Conservation (phyloP, 1,139 yeast species). For the Pichia sp. region DNA sequence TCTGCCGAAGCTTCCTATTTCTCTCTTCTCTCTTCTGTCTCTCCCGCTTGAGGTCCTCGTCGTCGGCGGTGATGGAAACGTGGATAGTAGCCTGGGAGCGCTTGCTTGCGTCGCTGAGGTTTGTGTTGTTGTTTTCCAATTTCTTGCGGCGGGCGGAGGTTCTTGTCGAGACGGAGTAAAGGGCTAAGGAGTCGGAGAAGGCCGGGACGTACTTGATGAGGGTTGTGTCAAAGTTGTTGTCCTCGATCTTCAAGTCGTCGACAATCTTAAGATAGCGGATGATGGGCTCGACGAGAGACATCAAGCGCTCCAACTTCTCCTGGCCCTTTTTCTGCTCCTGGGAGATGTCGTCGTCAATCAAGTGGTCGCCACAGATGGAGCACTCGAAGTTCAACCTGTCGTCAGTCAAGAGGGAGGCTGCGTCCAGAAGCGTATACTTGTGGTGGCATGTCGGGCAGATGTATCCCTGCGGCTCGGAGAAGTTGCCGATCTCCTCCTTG, state of each 20-base stretch:
- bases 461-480: slow-evolving; percentile 91
- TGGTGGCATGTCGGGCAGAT: slow-evolving; percentile 83
- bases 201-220: slow-evolving; percentile 80
- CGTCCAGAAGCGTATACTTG: slow-evolving; percentile 82
- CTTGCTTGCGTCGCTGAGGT: slow-evolving; percentile 34
- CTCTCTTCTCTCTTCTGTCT: slow-evolving; percentile 62
- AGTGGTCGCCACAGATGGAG: slow-evolving; percentile 71
- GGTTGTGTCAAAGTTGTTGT: slow-evolving; percentile 80
- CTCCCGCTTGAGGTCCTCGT: slow-evolving; percentile 64
- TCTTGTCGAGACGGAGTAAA: slow-evolving; percentile 50
- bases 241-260: slow-evolving; percentile 82
- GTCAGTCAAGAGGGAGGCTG: slow-evolving; percentile 72
- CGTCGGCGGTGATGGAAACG: slow-evolving; percentile 88
- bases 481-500: slow-evolving; percentile 76
- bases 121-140: slow-evolving; percentile 20
- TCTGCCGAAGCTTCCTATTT: slow-evolving; percentile 76
- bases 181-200: slow-evolving; percentile 61
- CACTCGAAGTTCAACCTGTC: slow-evolving; percentile 81
- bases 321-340: slow-evolving; percentile 80
- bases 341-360: slow-evolving; percentile 85
- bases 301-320: slow-evolving; percentile 74
- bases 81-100: slow-evolving; percentile 70
- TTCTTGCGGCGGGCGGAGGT: slow-evolving; percentile 32
- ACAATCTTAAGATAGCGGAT: slow-evolving; percentile 78
- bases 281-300: slow-evolving; percentile 87